Evolutionary conservation across 805 yeast genomes (phyloP).

Genomic region (Dipodascopsis uninucleata): DNA sequence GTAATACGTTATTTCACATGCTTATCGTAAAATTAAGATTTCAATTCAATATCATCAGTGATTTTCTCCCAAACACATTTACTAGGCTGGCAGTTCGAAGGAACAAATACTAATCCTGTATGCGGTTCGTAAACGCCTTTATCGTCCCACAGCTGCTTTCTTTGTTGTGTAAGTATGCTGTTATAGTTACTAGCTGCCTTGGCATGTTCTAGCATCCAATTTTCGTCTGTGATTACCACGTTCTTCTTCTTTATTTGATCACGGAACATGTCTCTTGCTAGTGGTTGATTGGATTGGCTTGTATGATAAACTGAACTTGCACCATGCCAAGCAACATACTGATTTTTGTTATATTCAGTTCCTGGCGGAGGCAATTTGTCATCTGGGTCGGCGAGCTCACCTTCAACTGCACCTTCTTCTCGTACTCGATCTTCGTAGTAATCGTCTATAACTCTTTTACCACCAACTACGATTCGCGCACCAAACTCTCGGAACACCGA

Average conservation of each 20-base stretch:
- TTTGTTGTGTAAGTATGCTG: slow-evolving; percentile 53
- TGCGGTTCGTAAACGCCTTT: slow-evolving; percentile 75
- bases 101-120: slow-evolving; percentile 76
- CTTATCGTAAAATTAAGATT: no score
- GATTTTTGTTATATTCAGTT: slow-evolving; percentile 45
- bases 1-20: no score
- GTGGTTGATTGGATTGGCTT: slow-evolving; percentile 26
- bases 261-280: slow-evolving; percentile 10
- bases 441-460: slow-evolving; percentile 79
- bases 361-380: slow-evolving; percentile 47
- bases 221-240: slow-evolving; percentile 52
- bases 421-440: slow-evolving; percentile 66
- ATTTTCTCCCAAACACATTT: slow-evolving; percentile 20
- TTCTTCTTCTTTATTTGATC: slow-evolving; percentile 31
- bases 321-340: slow-evolving; percentile 54
- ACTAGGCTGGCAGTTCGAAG: slow-evolving; percentile 69
- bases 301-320: slow-evolving; percentile 44
- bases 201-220: slow-evolving; percentile 85
- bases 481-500: slow-evolving; percentile 91
- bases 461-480: slow-evolving; percentile 73
- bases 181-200: slow-evolving; percentile 72
- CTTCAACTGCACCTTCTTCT: slow-evolving; percentile 60
- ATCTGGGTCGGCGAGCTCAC: slow-evolving; percentile 67
- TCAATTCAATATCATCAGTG: no score
- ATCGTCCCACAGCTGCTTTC: slow-evolving; percentile 44